phyloP scores from a whole-genome alignment of 2,329 filamentous ascomycete species.

The Aspergillus calidoustus region DNA sequence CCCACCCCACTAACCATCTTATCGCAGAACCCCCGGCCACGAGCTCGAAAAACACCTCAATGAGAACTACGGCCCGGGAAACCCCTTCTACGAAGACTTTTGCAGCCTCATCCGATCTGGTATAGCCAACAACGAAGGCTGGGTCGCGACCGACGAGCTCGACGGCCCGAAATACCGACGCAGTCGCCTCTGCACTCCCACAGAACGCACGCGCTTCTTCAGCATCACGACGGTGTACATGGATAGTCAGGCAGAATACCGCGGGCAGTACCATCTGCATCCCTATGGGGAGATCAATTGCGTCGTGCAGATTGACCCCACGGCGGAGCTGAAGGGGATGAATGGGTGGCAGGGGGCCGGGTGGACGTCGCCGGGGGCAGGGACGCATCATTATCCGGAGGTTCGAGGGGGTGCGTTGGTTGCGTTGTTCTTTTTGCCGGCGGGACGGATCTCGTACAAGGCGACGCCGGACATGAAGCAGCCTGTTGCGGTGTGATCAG shows the following conservation, averaged over 20 bases:
- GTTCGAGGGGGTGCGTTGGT: constrained; percentile 56
- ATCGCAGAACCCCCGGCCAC: constrained; percentile 50
- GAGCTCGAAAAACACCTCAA: constrained; percentile 52
- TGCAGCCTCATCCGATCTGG: constrained; percentile 45
- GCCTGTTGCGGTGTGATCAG: constrained; percentile 6
- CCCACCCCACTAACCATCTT: no score
- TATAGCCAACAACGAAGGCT: constrained; percentile 46
- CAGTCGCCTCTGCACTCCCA: constrained; percentile 53
- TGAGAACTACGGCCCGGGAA: constrained; percentile 50
- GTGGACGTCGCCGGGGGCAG: constrained; percentile 60
- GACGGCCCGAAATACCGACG: constrained; percentile 54
- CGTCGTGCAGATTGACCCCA: constrained; percentile 55
- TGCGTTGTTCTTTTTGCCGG: constrained; percentile 61
- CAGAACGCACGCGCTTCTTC: constrained; percentile 54
- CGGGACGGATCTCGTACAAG: constrained; percentile 52
- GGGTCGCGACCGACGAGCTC: constrained; percentile 51
- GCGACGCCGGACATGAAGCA: constrained; percentile 15
- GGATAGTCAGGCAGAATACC: constrained; percentile 55
- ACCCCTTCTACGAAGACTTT: constrained; percentile 50
- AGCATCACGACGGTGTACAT: constrained; percentile 64
- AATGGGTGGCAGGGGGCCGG: constrained; percentile 61
- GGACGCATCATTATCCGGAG: constrained; percentile 62
- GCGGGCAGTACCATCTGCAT: constrained; percentile 59
- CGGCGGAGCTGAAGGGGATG: constrained; percentile 60
- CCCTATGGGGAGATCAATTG: constrained; percentile 63